A percentile compares a stretch with the other conserved stretches of the same genome.
These are phyloP conservation scores for Lactarius trivialis DNA, from an alignment of 768 basidiomycete genomes.

Conservation along the genomic window DNA sequence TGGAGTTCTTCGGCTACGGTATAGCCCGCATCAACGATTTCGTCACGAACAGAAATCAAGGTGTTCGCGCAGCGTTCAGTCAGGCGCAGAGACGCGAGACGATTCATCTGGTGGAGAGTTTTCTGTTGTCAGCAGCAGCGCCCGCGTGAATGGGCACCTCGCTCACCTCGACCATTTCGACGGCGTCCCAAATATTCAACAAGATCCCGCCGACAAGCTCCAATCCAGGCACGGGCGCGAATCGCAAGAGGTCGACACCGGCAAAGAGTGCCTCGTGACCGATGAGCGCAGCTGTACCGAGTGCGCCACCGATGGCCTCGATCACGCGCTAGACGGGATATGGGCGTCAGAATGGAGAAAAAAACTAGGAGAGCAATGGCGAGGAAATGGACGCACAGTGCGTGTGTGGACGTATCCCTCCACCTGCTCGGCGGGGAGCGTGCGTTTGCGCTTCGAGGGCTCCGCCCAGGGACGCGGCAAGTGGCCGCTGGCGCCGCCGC, in stretches of 20 bases:
- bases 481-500: conserved; percentile 10
- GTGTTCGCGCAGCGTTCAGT: conserved; percentile 68
- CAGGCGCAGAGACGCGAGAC: conserved; percentile 59
- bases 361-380: neutral
- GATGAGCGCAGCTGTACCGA: conserved; percentile 38
- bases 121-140: neutral
- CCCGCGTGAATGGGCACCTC: neutral
- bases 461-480: conserved; percentile 27
- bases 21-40: conserved; percentile 53
- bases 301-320: conserved; percentile 30
- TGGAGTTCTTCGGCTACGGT: conserved; percentile 43
- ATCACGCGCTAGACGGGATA: conserved; percentile 27
- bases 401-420: conserved; percentile 28
- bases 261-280: conserved; percentile 41
- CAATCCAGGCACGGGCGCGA: conserved; percentile 53
- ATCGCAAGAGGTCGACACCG: conserved; percentile 39
- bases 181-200: conserved; percentile 57
- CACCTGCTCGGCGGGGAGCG: conserved; percentile 28
- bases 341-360: no score
- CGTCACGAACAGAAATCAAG: conserved; percentile 55
- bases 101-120: conserved; percentile 52
- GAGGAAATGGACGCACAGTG: conserved; percentile 20
- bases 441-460: conserved; percentile 21
- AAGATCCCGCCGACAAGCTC: conserved; percentile 45
- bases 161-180: conserved; percentile 52